phyloP scores from a whole-genome alignment of 352 stramenopile species.

The Thalassiosira sp. region DNA sequence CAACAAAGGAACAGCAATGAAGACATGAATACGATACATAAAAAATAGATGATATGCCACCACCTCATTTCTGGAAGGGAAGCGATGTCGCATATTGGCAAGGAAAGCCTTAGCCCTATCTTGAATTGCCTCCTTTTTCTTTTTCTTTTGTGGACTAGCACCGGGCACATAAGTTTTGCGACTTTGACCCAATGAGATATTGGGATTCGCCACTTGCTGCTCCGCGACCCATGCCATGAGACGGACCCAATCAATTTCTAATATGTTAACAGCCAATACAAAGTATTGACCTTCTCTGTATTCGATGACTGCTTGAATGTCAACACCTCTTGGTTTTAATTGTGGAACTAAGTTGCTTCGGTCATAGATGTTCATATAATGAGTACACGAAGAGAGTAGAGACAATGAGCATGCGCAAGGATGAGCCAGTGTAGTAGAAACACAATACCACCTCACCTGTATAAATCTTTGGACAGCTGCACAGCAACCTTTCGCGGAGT shows the following conservation, averaged over 20 bases:
- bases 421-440: not conserved
- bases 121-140: slow-evolving; percentile 11
- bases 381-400: not conserved
- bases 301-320: slow-evolving; percentile 79
- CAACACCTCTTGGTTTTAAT: slow-evolving; percentile 29
- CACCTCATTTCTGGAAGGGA: slow-evolving; percentile 55
- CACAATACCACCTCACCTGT: slow-evolving; percentile 49
- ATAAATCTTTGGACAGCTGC: slow-evolving; percentile 80
- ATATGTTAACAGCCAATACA: slow-evolving; percentile 75
- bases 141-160: slow-evolving; percentile 21
- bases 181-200: not conserved
- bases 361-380: not conserved
- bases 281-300: slow-evolving; percentile 78
- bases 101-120: slow-evolving; percentile 7
- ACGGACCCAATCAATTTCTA: slow-evolving; percentile 67
- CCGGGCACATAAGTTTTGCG: not conserved
- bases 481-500: slow-evolving; percentile 54
- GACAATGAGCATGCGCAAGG: not conserved
- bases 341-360: not conserved
- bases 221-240: slow-evolving; percentile 56
- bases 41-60: slow-evolving; percentile 54
- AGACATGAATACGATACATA: slow-evolving; percentile 65
- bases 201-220: slow-evolving; percentile 4
- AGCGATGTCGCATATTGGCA: slow-evolving; percentile 5
- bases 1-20: slow-evolving; percentile 63